Evolutionary conservation across 352 stramenopile genomes (phyloP).

Genomic region (Phytophthora ohioensis): DNA sequence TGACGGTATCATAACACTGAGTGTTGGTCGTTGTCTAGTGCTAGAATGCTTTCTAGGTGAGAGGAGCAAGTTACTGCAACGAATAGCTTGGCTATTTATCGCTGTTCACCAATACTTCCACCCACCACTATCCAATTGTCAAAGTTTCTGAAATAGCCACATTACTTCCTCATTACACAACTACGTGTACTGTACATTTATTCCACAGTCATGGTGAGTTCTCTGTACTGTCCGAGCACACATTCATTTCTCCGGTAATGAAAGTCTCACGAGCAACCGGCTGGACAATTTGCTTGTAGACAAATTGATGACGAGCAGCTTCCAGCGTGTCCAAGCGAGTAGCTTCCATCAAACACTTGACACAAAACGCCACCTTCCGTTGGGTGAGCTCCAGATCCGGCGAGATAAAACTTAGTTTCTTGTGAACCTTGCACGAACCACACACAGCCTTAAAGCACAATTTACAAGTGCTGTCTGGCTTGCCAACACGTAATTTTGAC

Average conservation of each 20-base stretch:
- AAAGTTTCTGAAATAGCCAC: not conserved
- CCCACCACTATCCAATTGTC: not conserved
- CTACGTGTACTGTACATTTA: too few relatives aligned
- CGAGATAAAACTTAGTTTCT: constrained; percentile 36
- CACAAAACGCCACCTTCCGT: constrained; percentile 42
- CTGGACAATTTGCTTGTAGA: constrained; percentile 23
- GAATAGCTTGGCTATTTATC: too few relatives aligned
- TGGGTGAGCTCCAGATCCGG: constrained; percentile 23
- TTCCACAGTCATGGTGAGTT: not conserved
- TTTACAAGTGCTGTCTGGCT: constrained; percentile 22
- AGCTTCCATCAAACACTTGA: constrained; percentile 31
- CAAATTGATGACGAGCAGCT: constrained; percentile 28
- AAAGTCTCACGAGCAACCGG: not conserved
- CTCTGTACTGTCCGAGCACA: not conserved
- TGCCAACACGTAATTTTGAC: constrained; percentile 6
- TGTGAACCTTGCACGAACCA: constrained; percentile 20
- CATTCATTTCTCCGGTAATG: not conserved
- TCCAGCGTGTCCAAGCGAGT: constrained; percentile 24
- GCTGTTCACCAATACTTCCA: too few relatives aligned
- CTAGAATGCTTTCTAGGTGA: too few relatives aligned
- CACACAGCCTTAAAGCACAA: constrained; percentile 30
- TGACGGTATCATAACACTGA: too few relatives aligned
- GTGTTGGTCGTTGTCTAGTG: too few relatives aligned
- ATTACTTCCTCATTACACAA: too few relatives aligned
- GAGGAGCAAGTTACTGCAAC: too few relatives aligned